Percentiles rank a stretch among this genome's conserved stretches.
phyloP scores from a whole-genome alignment of 345 rosid species.

The Brassica rapa region DNA sequence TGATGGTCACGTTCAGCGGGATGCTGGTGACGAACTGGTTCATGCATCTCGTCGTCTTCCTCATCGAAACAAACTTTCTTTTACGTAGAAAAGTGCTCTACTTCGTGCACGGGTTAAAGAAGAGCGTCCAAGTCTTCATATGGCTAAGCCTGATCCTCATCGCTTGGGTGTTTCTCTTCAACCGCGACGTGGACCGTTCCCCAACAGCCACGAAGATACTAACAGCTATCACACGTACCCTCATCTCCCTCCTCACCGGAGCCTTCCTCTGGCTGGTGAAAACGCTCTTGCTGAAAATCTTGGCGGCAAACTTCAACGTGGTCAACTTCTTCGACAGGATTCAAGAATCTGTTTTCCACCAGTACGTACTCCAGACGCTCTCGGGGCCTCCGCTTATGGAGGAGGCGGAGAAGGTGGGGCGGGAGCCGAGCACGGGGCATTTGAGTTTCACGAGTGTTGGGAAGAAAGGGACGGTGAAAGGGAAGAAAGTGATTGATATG shows the following conservation, averaged over 20 bases:
- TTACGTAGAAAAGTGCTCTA: constrained; percentile 76
- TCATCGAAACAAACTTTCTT: constrained; percentile 78
- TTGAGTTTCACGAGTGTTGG: constrained; percentile 53
- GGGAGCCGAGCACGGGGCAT: constrained; percentile 48
- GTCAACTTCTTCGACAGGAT: constrained; percentile 78
- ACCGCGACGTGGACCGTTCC: constrained; percentile 50
- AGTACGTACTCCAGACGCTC: constrained; percentile 74
- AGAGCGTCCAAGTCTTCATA: constrained; percentile 76
- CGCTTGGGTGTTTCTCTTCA: constrained; percentile 68
- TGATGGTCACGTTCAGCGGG: constrained; percentile 76
- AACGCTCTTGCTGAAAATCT: constrained; percentile 67
- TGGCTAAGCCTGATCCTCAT: constrained; percentile 74
- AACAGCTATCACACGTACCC: constrained; percentile 57
- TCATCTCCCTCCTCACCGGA: constrained; percentile 61
- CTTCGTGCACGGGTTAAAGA: constrained; percentile 87
- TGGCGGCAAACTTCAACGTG: constrained; percentile 83
- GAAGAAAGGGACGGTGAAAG: constrained; percentile 51
- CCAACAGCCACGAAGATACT: constrained; percentile 47
- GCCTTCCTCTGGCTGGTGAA: constrained; percentile 76
- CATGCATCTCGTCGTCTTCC: constrained; percentile 75
- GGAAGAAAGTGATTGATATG: constrained; percentile 76
- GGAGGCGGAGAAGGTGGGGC: constrained; percentile 59
- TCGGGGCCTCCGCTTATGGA: constrained; percentile 76
- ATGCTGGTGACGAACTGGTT: constrained; percentile 75
- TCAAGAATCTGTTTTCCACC: constrained; percentile 86